Evolutionary conservation across 2,329 filamentous ascomycete genomes (phyloP), one percentile per base, ranked within the genome.

Genomic region (Lojkania enalia): DNA sequence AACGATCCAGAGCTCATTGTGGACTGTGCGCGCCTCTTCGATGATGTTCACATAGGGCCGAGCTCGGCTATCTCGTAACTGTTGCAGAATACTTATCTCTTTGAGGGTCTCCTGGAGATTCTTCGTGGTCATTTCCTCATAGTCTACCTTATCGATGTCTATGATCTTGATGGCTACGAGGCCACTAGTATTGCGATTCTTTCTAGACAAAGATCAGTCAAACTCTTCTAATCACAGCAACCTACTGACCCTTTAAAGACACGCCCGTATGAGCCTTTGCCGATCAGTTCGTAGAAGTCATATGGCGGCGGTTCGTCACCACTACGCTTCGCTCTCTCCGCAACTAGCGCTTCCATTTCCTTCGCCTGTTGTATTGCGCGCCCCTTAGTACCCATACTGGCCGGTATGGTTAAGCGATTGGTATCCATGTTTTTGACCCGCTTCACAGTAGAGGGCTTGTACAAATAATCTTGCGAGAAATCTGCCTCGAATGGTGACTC

Each of bases 31-130:
- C 3, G 87, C 87, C 54, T 91, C 88, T 57, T 91, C 84, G 39
- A 92, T 86, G 57, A 85, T 80, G 64, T 92, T 94, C 71, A 95
- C 84, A 66, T 94, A 94, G 62, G 92, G 92, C 55, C 81, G 80
- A 14, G 88, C 88, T 36, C 84, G 85, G 54, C 80, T 86, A 54
- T 88, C 85, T 60, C 85, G 84, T 39, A 95, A 76, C 46, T 87
- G 76, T 58, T 88, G 83, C 38, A 95, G 74, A 18, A 88, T 81
- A 36, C 76, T 79, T 32, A 83, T 84, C 60, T 86, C 83, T 49
- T 82, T 80, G 43, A 81, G 76, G 40, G 84, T 83, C 51, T 76
- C 72, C 27, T 68, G 67, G 32, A 78, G 67, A 30, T 74, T 70
- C 46, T 71, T 67, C 20, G 61, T 67, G 3, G 64, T 69, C 58